Evolutionary conservation across 176 grass and related monocot genomes (phyloP).

Genomic region (Poa pratensis): DNA sequence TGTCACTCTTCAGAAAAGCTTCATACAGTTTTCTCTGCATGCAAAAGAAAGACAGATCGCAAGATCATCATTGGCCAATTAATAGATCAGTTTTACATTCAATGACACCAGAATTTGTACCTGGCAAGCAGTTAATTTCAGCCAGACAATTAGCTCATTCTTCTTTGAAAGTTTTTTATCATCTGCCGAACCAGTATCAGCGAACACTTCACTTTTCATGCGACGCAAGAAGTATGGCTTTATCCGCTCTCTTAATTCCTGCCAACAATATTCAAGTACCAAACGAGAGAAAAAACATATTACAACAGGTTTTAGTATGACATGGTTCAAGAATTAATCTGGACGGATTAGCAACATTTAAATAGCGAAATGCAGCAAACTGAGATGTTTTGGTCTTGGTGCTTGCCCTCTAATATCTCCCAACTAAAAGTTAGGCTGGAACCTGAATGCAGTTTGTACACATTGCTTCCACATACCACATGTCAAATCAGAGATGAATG

Average conservation of each 20-base stretch:
- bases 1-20: constrained; percentile 92
- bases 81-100: constrained; percentile 24
- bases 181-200: constrained; percentile 42
- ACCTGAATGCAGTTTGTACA: background rate
- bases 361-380: constrained; percentile 24
- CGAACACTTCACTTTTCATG: constrained; percentile 86
- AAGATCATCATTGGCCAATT: constrained; percentile 40
- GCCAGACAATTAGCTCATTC: constrained; percentile 88
- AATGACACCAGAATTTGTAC: constrained; percentile 43
- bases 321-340: background rate
- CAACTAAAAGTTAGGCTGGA: background rate
- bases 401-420: background rate
- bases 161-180: constrained; percentile 68
- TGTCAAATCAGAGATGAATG: constrained; percentile 13
- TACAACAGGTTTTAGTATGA: constrained; percentile 30
- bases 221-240: constrained; percentile 87
- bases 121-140: constrained; percentile 88
- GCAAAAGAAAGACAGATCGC: constrained; percentile 35
- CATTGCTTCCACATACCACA: background rate
- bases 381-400: constrained; percentile 15
- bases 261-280: constrained; percentile 15
- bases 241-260: constrained; percentile 89
- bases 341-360: background rate
- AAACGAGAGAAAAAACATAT: constrained; percentile 35
- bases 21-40: constrained; percentile 91